phyloP scores from a whole-genome alignment of 495 filamentous ascomycete genomes.

The Astrocystis sublimbata region DNA sequence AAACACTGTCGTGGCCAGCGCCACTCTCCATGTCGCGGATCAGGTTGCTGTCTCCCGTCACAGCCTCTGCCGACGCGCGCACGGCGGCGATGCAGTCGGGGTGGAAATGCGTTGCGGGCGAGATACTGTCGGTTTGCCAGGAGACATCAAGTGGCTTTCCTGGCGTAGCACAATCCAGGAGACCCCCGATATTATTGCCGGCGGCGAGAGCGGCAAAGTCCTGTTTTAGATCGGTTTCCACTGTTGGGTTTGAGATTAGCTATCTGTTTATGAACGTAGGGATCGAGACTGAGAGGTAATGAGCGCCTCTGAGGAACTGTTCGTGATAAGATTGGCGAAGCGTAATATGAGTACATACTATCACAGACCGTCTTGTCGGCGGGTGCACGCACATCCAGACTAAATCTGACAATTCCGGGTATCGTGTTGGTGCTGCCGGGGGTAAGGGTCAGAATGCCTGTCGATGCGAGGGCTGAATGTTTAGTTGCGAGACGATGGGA shows the following conservation, averaged over 20 bases:
- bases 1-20: constrained; percentile 61
- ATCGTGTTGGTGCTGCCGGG: constrained; percentile 67
- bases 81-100: constrained; percentile 69
- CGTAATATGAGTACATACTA: not conserved
- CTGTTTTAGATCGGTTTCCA: constrained; percentile 27
- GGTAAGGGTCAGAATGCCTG: constrained; percentile 66
- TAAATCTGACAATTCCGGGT: constrained; percentile 67
- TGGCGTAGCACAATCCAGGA: constrained; percentile 20
- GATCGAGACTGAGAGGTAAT: not conserved
- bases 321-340: not conserved
- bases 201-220: constrained; percentile 33
- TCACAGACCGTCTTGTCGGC: constrained; percentile 55
- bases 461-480: constrained; percentile 63
- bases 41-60: constrained; percentile 33
- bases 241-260: not conserved
- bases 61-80: constrained; percentile 57
- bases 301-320: not conserved
- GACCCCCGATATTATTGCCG: constrained; percentile 23
- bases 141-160: constrained; percentile 29
- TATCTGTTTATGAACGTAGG: not conserved
- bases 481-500: constrained; percentile 62
- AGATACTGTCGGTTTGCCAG: constrained; percentile 40
- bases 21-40: constrained; percentile 55
- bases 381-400: constrained; percentile 68
- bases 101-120: constrained; percentile 68